Percentiles rank a stretch among this genome's conserved stretches.
These are phyloP conservation scores for Chytriomyces sp. DNA, from an alignment of 192 early-diverging fungal genomes.

Conservation along the genomic window DNA sequence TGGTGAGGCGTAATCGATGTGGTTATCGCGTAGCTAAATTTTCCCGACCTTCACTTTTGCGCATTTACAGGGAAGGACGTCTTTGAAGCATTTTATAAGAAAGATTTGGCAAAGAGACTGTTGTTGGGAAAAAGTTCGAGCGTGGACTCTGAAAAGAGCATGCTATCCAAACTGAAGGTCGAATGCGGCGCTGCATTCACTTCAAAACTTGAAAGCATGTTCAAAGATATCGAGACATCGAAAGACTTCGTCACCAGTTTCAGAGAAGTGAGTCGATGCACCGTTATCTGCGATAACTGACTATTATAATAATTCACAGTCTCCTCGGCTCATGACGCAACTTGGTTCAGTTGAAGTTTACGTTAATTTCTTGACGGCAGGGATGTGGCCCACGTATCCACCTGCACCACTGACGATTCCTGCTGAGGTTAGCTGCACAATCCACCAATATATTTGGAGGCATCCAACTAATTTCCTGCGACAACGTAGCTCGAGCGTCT, in stretches of 20 bases:
- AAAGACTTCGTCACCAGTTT: slow-evolving; percentile 69
- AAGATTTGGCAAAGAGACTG: slow-evolving; percentile 84
- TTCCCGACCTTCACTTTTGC: slow-evolving; percentile 8
- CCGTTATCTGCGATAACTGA: neutral
- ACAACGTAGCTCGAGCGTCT: slow-evolving; percentile 50
- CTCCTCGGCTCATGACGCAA: slow-evolving; percentile 33
- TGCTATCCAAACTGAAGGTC: slow-evolving; percentile 79
- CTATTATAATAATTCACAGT: slow-evolving; percentile 21
- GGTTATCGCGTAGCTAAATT: no score
- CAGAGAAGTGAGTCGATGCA: slow-evolving; percentile 34
- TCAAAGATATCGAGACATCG: slow-evolving; percentile 90
- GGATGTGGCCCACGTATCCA: slow-evolving; percentile 93
- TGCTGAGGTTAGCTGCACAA: slow-evolving; percentile 65
- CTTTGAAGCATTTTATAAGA: slow-evolving; percentile 96
- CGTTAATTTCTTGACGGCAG: slow-evolving; percentile 82
- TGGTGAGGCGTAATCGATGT: no score
- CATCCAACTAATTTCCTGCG: slow-evolving; percentile 65
- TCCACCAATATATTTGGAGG: slow-evolving; percentile 81
- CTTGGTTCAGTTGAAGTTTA: slow-evolving; percentile 64
- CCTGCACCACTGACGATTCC: slow-evolving; percentile 76
- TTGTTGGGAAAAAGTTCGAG: slow-evolving; percentile 77
- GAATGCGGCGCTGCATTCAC: slow-evolving; percentile 96
- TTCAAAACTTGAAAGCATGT: slow-evolving; percentile 93
- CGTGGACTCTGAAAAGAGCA: slow-evolving; percentile 85
- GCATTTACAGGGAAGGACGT: slow-evolving; percentile 80